Base-by-base conservation (phyloP, 2,329 filamentous ascomycete species). In the Xylaria multiplex region DNA sequence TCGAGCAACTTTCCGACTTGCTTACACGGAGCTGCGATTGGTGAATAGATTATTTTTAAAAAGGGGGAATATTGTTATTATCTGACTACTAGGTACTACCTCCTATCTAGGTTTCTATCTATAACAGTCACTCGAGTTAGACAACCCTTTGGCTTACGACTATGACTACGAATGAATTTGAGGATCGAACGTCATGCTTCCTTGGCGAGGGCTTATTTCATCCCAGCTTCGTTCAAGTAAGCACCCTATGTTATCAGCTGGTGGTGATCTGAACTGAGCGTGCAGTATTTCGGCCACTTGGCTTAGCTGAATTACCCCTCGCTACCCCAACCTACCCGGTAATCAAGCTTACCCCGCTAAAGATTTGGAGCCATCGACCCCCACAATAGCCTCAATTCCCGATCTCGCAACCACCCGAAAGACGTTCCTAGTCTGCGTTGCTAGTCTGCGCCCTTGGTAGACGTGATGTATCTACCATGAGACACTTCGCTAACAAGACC, bases 1-100 rank as follows among this genome's bases (percentile, higher is more conserved):
- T 96, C 65, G 91, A 95, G 78, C 80, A 86, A 72, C 78, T 95
- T 73, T 90, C 90, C 0, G 79, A 72, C 14, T 71, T 93, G 63
- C 75, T 93, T 30, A 84, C 81, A 1, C 80, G 77, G 65, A 84
- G 85, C 59, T 92, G 90, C 76, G 88, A 92, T 77, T 93, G 91
- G 89, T 87, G 59, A 65, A 43, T 49, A 54, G 13, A 43, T 14
- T 54, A 24, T 40, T 11, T 19, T 37, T 3, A 14, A 14, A 40
- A 1, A 7, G 32, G 9, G 32, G 9, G 14, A 40, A 40, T 13
- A 40, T 40, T 14, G 37, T 40, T 40, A 13, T 14, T 49, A 30
- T n/a, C 22, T 2, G 11, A 32, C 11, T 30, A 27, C 46, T 30
- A 16, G 27, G 19, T 4, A 22, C n/a, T n/a, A n/a, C n/a, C n/a